Evolutionary conservation across 805 yeast genomes (phyloP).

Genomic region (Kodamaea kaohsiungensis): DNA sequence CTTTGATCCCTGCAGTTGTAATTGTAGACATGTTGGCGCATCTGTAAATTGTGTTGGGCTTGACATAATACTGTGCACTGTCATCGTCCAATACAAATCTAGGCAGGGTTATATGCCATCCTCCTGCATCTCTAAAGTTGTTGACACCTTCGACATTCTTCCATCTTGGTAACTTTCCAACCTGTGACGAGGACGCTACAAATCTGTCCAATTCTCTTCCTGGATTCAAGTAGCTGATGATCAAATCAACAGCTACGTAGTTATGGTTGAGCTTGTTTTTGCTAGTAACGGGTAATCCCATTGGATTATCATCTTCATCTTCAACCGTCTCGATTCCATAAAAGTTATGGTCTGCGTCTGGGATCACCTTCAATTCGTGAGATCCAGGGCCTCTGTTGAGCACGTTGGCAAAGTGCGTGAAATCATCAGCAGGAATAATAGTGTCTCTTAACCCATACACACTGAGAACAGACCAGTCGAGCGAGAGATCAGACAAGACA

Average conservation of each 20-base stretch:
- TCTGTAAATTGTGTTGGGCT: conserved; percentile 57
- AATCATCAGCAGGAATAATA: conserved; percentile 65
- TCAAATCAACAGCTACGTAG: conserved; percentile 47
- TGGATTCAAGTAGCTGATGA: conserved; percentile 50
- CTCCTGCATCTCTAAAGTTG: conserved; percentile 82
- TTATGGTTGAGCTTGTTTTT: conserved; percentile 57
- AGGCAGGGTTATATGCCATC: conserved; percentile 52
- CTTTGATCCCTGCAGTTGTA: conserved; percentile 49
- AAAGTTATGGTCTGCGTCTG: conserved; percentile 80
- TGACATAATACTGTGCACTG: conserved; percentile 39
- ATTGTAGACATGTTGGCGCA: conserved; percentile 60
- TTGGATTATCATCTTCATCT: conserved; percentile 31
- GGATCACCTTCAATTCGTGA: conserved; percentile 56
- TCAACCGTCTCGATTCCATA: conserved; percentile 50
- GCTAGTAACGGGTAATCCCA: conserved; percentile 44
- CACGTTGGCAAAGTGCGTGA: conserved; percentile 55
- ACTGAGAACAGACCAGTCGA: conserved; percentile 56
- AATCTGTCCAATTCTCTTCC: conserved; percentile 57
- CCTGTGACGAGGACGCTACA: conserved; percentile 29
- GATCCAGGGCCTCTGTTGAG: conserved; percentile 52
- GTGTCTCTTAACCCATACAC: conserved; percentile 71
- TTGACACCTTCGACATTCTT: conserved; percentile 63
- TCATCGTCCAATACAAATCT: conserved; percentile 17
- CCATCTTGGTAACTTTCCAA: conserved; percentile 56
- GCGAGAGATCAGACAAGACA: conserved; percentile 41